Conservation (phyloP, 805 yeast species). For the Henningerozyma blattae region DNA sequence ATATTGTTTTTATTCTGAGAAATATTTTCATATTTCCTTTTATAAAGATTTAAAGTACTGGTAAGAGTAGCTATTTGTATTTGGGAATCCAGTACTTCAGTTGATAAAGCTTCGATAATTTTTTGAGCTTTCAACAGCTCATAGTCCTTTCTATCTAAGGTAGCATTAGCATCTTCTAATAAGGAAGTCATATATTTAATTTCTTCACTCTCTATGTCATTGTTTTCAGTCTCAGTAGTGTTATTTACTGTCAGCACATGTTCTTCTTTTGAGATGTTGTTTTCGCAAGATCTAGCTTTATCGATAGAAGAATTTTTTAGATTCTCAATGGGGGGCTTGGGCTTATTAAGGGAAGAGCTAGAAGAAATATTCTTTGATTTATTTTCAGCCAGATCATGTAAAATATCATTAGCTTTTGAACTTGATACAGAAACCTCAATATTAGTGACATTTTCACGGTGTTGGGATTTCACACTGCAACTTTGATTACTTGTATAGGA, state of each 20-base stretch:
- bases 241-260: too few species aligned
- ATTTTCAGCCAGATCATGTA: too few species aligned
- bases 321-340: background rate
- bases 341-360: too few species aligned
- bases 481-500: too few species aligned
- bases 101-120: background rate
- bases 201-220: too few species aligned
- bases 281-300: background rate
- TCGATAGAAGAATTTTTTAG: background rate
- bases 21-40: background rate
- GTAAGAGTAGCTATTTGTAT: background rate
- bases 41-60: background rate
- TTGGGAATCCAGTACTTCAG: background rate
- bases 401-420: too few species aligned
- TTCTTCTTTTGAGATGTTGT: background rate
- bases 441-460: too few species aligned
- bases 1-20: background rate
- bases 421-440: too few species aligned
- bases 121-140: background rate
- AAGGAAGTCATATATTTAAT: background rate
- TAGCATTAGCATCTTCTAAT: background rate
- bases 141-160: background rate
- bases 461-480: too few species aligned
- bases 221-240: too few species aligned
- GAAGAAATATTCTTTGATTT: too few species aligned